Base-by-base conservation (phyloP, 805 yeast genomes). In the Zygosaccharomyces bisporus region DNA sequence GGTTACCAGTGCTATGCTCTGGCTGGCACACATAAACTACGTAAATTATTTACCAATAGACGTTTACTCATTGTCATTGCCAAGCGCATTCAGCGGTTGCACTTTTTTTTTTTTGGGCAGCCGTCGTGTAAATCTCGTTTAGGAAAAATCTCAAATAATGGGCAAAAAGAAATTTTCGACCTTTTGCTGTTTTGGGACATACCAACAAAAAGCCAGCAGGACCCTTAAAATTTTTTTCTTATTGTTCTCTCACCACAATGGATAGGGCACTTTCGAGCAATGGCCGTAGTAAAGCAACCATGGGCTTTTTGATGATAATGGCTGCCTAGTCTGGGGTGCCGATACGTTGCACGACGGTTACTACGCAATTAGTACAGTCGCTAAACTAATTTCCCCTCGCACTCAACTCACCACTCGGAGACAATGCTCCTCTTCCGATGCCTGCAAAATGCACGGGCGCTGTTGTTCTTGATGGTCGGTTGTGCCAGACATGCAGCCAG, bases 141-240 rank as follows among this genome's bases (percentile, higher is more conserved):
- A 32, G 25, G 27, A 18, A 27, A 27, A 27, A 27, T 6, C 31
- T 27, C 31, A n/a, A 27, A 27, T 27, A 3, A 16, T 8, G 20
- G 14, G 21, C 9, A 14, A 21, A 25, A 6, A 25, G 24, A 25
- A 10, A 37, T 3, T 37, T 37, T 37, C 32, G 39, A 37, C 33
- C 6, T 37, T 37, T 37, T 37, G 18, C 40, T 32, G 16, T 37
- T 37, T 37, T 37, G 13, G 24, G 23, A 24, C 27, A 29, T 19
- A 12, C 24, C 23, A 17, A 33, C 13, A 33, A 16, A 33, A n/a
- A 21, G n/a, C n/a, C 10, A 6, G 30, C 27, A 7, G 23, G 30
- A 37, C 27, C 19, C 18, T 25, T 9, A 19, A 37, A 37, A n/a
- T n/a, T n/a, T n/a, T n/a, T n/a, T n/a, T n/a, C n/a, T n/a, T n/a